Percentiles rank a stretch among this genome's conserved stretches.
Conservation (phyloP, 2,329 filamentous ascomycete species). For the Colletotrichum gigasporum region DNA sequence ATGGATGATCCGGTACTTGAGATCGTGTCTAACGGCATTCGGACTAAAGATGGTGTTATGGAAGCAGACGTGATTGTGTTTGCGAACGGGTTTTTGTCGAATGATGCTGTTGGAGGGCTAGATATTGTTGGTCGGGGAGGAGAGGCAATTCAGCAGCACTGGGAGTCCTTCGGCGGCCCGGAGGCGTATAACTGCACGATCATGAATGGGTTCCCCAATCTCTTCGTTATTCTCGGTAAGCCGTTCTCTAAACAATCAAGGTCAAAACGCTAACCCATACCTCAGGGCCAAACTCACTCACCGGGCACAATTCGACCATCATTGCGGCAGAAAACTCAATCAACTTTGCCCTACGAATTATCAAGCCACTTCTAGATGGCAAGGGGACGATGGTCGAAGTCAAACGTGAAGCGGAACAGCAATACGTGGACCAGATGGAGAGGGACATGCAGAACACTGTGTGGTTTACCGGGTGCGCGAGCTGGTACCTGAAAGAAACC, state of each 20-base stretch:
- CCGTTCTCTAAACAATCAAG: not conserved
- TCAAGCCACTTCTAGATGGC: constrained; percentile 55
- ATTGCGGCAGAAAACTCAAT: constrained; percentile 69
- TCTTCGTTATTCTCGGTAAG: constrained; percentile 67
- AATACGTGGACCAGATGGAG: constrained; percentile 45
- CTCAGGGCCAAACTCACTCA: constrained; percentile 67
- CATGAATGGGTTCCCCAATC: constrained; percentile 71
- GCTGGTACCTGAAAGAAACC: constrained; percentile 45
- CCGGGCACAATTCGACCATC: constrained; percentile 69
- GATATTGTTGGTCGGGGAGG: constrained; percentile 61
- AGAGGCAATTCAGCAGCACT: constrained; percentile 61
- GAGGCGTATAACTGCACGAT: constrained; percentile 69
- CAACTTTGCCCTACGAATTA: constrained; percentile 67
- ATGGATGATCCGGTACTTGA: constrained; percentile 59
- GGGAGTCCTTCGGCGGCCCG: constrained; percentile 66
- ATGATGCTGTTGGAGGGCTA: constrained; percentile 62
- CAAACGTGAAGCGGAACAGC: constrained; percentile 44
- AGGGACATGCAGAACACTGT: constrained; percentile 43
- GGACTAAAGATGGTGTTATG: constrained; percentile 48
- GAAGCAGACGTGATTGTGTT: constrained; percentile 69
- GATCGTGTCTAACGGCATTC: constrained; percentile 53
- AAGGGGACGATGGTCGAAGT: constrained; percentile 43
- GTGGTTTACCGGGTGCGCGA: constrained; percentile 41
- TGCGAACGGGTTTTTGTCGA: constrained; percentile 69
- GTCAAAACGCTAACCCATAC: not conserved